Conservation (phyloP, 306 rosid genomes). For the Glycine soja region DNA sequence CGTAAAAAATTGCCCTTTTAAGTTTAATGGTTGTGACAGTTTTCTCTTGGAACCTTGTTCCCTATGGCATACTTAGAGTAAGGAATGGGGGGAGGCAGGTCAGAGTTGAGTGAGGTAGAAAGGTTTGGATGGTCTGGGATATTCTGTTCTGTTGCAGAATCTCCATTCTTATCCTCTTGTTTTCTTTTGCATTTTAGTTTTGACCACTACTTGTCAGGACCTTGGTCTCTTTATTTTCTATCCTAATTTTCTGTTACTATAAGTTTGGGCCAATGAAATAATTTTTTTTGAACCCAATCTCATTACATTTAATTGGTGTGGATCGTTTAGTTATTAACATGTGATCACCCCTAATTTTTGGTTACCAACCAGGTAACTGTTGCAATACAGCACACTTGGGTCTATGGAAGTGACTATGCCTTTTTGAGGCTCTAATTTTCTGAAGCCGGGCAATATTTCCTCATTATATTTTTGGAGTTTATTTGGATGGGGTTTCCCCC, state of each 20-base stretch:
- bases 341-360: conserved; percentile 10
- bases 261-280: neutral
- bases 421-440: neutral
- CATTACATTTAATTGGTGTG: neutral
- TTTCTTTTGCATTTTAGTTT: neutral
- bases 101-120: neutral
- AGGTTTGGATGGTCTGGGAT: neutral
- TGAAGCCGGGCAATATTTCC: conserved; percentile 8
- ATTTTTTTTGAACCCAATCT: neutral
- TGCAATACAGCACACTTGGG: neutral
- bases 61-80: neutral
- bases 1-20: neutral
- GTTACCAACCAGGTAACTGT: neutral
- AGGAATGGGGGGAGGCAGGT: neutral
- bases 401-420: neutral
- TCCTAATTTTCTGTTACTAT: too few species aligned
- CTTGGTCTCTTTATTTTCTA: neutral
- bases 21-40: neutral
- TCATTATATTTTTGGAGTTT: neutral
- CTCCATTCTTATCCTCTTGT: neutral
- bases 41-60: neutral
- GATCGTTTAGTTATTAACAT: neutral
- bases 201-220: neutral
- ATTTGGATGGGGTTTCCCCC: neutral
- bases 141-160: too few species aligned